Evolutionary conservation across 1,284 basidiomycete species (phyloP).

Genomic region (Anthracocystis setariae): DNA sequence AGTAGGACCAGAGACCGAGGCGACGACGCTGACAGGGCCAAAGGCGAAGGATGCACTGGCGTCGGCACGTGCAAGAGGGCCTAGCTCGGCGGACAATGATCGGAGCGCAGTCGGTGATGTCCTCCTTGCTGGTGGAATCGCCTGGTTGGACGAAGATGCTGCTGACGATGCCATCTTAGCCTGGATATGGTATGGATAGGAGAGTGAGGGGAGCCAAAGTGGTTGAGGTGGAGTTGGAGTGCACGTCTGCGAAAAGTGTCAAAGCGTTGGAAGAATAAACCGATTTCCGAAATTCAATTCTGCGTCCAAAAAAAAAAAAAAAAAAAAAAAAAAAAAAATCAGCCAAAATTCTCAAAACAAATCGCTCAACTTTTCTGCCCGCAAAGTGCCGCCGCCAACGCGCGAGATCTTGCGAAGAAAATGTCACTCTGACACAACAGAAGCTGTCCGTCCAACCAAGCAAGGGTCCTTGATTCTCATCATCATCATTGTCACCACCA

Average conservation of each 20-base stretch:
- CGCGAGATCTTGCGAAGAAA: conserved; percentile 22
- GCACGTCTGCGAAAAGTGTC: background rate
- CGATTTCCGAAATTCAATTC: conserved; percentile 7
- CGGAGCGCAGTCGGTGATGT: conserved; percentile 39
- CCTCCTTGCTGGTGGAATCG: conserved; percentile 6
- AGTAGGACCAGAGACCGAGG: conserved; percentile 70
- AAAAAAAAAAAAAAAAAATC: no score
- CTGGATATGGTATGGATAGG: conserved; percentile 2
- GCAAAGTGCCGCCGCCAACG: conserved; percentile 1
- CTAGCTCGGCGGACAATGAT: conserved; percentile 23
- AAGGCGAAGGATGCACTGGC: conserved; percentile 57
- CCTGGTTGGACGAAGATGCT: background rate
- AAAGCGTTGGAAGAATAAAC: background rate
- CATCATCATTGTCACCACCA: conserved; percentile 11
- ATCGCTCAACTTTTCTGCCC: background rate
- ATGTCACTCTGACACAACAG: background rate
- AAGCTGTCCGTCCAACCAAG: background rate
- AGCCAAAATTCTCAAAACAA: no score
- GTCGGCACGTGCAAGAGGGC: conserved; percentile 46
- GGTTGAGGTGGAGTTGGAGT: background rate
- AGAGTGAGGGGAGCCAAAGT: background rate
- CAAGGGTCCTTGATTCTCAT: background rate
- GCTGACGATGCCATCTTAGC: conserved; percentile 7
- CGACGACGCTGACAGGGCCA: conserved; percentile 53
- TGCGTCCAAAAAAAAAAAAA: no score